Percentiles rank a stretch among this genome's conserved stretches.
Evolutionary conservation across 1,284 basidiomycete genomes (phyloP).

Genomic region (Rhodotorula sp.): DNA sequence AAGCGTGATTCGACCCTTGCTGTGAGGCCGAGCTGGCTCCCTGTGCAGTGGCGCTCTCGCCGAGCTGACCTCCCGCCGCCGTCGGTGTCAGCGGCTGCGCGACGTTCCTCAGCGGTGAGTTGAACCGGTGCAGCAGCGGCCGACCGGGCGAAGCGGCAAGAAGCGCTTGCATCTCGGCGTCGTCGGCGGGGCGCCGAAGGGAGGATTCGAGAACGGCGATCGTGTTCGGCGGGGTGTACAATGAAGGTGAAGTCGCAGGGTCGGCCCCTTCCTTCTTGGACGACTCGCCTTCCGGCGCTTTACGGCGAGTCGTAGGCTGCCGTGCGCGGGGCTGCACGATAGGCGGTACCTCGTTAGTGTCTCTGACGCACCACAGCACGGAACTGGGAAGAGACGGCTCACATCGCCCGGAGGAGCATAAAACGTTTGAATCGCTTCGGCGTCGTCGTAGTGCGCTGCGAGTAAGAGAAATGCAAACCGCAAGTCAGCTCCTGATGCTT

Average conservation of each 20-base stretch:
- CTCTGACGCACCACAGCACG: no score
- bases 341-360: no score
- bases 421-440: slow-evolving; percentile 39
- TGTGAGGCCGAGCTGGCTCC: background rate
- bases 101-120: slow-evolving; percentile 30
- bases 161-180: slow-evolving; percentile 21
- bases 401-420: slow-evolving; percentile 33
- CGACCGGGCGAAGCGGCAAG: slow-evolving; percentile 6
- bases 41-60: background rate
- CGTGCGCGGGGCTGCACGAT: slow-evolving; percentile 27
- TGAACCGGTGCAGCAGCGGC: slow-evolving; percentile 33
- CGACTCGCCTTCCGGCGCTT: slow-evolving; percentile 5
- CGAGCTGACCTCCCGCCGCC: slow-evolving; percentile 1
- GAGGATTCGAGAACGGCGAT: slow-evolving; percentile 38
- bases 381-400: background rate
- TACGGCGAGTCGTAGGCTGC: slow-evolving; percentile 28
- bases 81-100: slow-evolving; percentile 41
- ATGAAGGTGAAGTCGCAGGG: background rate
- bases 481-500: no score
- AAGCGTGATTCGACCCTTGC: background rate
- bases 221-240: slow-evolving; percentile 18
- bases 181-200: slow-evolving; percentile 19
- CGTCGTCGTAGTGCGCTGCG: slow-evolving; percentile 33
- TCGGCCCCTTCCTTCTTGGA: background rate
- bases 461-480: no score